These are phyloP conservation scores for Thecaphora thlaspeos DNA, from an alignment of 1,284 basidiomycete species.

Conservation along the genomic window DNA sequence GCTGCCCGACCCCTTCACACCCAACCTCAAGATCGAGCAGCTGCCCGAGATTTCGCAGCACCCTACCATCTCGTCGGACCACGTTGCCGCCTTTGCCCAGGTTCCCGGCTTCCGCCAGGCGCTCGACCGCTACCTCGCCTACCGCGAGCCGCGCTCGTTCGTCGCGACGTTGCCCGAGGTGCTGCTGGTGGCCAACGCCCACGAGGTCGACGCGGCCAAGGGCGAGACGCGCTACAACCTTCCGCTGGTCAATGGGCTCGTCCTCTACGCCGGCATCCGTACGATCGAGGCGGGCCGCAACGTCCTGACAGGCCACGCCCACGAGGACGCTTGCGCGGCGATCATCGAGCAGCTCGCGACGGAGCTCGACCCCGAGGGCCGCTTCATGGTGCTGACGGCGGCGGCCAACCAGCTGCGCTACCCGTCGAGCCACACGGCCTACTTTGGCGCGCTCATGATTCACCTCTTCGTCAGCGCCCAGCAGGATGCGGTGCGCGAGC, in stretches of 20 bases:
- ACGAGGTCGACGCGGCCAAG: constrained; percentile 9
- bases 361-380: constrained; percentile 89
- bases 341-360: constrained; percentile 72
- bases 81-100: constrained; percentile 71
- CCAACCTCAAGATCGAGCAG: constrained; percentile 63
- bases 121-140: constrained; percentile 28
- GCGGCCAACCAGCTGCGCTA: constrained; percentile 85
- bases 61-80: constrained; percentile 87
- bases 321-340: constrained; percentile 70
- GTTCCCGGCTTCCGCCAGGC: constrained; percentile 60
- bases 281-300: constrained; percentile 68
- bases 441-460: constrained; percentile 87
- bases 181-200: constrained; percentile 53
- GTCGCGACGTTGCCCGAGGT: constrained; percentile 77
- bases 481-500: constrained; percentile 76
- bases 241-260: constrained; percentile 82
- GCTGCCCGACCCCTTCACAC: constrained; percentile 76
- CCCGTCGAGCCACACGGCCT: constrained; percentile 57
- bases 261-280: constrained; percentile 89
- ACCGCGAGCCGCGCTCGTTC: constrained; percentile 57
- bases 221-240: constrained; percentile 75
- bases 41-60: constrained; percentile 84
- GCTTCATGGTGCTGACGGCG: constrained; percentile 86
- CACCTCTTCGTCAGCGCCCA: constrained; percentile 68
- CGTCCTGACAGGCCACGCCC: constrained; percentile 74